A percentile compares a stretch with the other conserved stretches of the same genome.
Evolutionary conservation across 495 filamentous ascomycete species (phyloP).

Genomic region (Daldinia grandis): DNA sequence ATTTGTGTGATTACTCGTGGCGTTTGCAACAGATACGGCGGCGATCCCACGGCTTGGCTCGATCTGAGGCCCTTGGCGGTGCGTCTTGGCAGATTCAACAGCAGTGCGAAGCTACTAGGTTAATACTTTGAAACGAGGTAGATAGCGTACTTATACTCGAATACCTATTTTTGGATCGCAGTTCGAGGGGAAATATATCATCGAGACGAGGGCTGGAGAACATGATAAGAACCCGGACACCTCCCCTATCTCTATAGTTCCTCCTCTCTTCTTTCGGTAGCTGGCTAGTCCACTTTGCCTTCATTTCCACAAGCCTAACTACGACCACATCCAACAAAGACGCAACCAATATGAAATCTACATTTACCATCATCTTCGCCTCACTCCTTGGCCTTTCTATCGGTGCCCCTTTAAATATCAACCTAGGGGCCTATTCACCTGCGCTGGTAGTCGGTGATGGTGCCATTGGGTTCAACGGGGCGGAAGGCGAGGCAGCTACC

Average conservation of each 20-base stretch:
- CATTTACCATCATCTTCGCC: constrained; percentile 34
- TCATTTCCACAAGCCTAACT: not conserved
- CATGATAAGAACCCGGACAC: constrained; percentile 18
- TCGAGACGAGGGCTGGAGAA: constrained; percentile 18
- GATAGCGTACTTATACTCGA: too few species aligned
- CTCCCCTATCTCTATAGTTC: constrained; percentile 3
- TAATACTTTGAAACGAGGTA: not conserved
- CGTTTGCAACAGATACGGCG: constrained; percentile 28
- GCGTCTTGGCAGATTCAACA: constrained; percentile 21
- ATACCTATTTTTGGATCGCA: constrained; percentile 8
- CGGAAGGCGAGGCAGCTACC: constrained; percentile 45
- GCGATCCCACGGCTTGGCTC: constrained; percentile 40
- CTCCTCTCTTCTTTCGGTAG: not conserved
- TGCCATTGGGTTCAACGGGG: constrained; percentile 60
- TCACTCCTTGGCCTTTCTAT: constrained; percentile 25
- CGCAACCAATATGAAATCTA: constrained; percentile 36
- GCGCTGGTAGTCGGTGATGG: constrained; percentile 68
- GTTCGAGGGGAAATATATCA: not conserved
- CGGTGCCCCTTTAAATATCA: constrained; percentile 64
- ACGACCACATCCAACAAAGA: not conserved
- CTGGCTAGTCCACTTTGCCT: not conserved
- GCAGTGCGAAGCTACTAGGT: not conserved
- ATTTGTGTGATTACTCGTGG: constrained; percentile 12
- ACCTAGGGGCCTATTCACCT: constrained; percentile 66
- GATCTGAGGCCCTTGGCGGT: constrained; percentile 40